These are phyloP conservation scores for Irpex lacteus DNA, from an alignment of 1,284 basidiomycete genomes.

Conservation along the genomic window DNA sequence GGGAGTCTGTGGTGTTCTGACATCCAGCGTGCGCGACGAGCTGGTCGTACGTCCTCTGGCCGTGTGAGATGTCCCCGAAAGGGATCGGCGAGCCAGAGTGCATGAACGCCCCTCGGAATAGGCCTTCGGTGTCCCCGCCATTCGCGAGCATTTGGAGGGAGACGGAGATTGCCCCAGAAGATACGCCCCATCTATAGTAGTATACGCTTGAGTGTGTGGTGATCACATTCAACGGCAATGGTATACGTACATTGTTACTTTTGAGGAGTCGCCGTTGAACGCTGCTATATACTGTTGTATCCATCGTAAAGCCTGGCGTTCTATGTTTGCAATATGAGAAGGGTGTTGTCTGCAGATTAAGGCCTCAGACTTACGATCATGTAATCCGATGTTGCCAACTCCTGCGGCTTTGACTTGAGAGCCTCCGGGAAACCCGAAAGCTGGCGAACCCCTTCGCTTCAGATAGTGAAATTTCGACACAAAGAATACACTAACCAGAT, in stretches of 20 bases:
- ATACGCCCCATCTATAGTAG: conserved; percentile 33
- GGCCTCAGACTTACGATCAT: conserved; percentile 27
- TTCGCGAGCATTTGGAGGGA: conserved; percentile 27
- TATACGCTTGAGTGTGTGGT: background rate
- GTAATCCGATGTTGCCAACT: conserved; percentile 36
- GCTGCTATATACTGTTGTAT: conserved; percentile 36
- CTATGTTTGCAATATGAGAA: conserved; percentile 4
- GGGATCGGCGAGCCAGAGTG: conserved; percentile 31
- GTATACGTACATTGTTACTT: conserved; percentile 27
- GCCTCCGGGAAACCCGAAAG: conserved; percentile 34
- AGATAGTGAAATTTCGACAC: too few relatives aligned
- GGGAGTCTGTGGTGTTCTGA: conserved; percentile 27
- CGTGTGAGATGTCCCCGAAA: conserved; percentile 23
- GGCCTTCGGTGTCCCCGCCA: conserved; percentile 24
- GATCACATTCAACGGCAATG: background rate
- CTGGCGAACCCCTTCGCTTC: conserved; percentile 4
- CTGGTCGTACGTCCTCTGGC: conserved; percentile 29
- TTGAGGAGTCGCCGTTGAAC: conserved; percentile 40
- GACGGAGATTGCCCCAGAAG: conserved; percentile 35
- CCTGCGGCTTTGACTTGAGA: conserved; percentile 33
- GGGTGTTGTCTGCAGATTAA: background rate
- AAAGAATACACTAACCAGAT: background rate
- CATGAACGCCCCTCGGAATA: conserved; percentile 32
- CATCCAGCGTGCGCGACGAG: conserved; percentile 30
- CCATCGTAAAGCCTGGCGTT: conserved; percentile 36